Evolutionary conservation across 148 eudicot species (phyloP).

Genomic region (Fagopyrum tataricum): DNA sequence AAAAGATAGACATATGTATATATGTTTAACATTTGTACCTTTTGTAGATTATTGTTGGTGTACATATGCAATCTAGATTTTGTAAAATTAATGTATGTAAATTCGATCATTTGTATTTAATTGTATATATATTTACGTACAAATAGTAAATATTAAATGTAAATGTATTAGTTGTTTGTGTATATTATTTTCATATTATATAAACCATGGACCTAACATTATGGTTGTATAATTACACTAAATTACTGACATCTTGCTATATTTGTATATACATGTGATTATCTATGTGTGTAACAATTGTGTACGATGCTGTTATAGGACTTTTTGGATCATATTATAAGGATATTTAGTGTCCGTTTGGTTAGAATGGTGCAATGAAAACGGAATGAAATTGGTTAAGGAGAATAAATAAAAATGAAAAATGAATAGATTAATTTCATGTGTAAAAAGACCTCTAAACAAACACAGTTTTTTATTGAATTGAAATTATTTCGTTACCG

Average conservation of each 20-base stretch:
- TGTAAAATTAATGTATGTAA: neutral
- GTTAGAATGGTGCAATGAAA: too few species aligned
- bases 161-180: neutral
- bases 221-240: neutral
- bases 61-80: neutral
- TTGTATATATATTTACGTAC: neutral
- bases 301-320: too few species aligned
- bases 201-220: neutral
- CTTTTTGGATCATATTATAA: too few species aligned
- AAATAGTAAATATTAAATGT: neutral
- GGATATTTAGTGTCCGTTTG: too few species aligned
- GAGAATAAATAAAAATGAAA: too few species aligned
- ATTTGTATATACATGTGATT: neutral
- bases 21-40: too few species aligned
- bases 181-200: neutral
- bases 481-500: too few species aligned
- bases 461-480: too few species aligned
- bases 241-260: neutral
- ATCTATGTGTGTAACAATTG: neutral
- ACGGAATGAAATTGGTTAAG: too few species aligned
- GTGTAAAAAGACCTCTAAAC: too few species aligned
- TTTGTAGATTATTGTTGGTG: neutral
- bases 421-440: too few species aligned
- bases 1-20: constrained; percentile 31
- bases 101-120: neutral